Conservation (phyloP, 352 stramenopile species). For the Phytophthora pluvialis region DNA sequence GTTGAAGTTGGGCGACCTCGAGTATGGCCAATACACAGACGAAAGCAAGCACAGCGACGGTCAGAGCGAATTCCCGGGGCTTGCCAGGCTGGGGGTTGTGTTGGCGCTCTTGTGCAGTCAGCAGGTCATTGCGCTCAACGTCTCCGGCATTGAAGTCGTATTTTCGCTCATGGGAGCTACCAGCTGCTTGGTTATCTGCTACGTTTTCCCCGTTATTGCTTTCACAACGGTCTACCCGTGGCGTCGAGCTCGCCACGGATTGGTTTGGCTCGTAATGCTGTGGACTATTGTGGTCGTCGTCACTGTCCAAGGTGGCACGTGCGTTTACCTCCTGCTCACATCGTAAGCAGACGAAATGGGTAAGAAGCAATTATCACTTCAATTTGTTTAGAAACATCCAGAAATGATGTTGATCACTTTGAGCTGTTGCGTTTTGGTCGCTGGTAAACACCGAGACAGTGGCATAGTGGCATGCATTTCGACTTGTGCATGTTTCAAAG, state of each 20-base stretch:
- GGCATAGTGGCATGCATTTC: too few relatives aligned
- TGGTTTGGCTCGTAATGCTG: conserved; percentile 25
- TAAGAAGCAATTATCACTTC: neutral
- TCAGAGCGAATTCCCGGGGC: neutral
- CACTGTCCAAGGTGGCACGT: conserved; percentile 32
- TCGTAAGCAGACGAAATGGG: conserved; percentile 9
- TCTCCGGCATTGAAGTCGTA: conserved; percentile 57
- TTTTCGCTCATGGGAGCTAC: conserved; percentile 62
- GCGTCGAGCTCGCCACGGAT: conserved; percentile 29
- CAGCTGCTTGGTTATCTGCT: conserved; percentile 56
- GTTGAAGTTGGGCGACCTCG: conserved; percentile 7
- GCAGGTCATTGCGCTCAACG: conserved; percentile 43
- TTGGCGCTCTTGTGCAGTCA: conserved; percentile 30
- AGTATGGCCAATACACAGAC: conserved; percentile 7
- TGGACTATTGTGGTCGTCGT: conserved; percentile 30
- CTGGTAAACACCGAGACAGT: too few relatives aligned
- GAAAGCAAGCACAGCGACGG: conserved; percentile 14
- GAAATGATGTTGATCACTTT: too few relatives aligned
- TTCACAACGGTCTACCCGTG: conserved; percentile 62
- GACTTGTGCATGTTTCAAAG: too few relatives aligned
- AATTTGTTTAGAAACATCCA: neutral
- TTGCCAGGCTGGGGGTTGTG: conserved; percentile 24
- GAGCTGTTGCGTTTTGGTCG: too few relatives aligned
- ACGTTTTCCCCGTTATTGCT: conserved; percentile 48
- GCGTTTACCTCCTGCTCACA: conserved; percentile 27